These are phyloP conservation scores for Diaporthe batatas DNA, from an alignment of 2,329 filamentous ascomycete species.

Conservation along the genomic window DNA sequence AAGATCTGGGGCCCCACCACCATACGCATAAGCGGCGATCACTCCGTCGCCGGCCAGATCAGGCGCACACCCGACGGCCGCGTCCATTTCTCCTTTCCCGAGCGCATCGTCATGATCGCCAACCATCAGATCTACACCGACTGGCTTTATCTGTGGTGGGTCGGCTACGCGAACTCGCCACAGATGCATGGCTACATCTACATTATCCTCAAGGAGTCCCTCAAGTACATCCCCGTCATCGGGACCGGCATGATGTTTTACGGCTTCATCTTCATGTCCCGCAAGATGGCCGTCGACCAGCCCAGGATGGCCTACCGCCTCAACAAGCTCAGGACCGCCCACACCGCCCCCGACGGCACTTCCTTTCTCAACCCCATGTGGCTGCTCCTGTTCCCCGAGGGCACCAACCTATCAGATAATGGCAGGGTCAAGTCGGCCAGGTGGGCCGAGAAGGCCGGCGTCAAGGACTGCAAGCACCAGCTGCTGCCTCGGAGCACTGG, in stretches of 20 bases:
- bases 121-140: conserved; percentile 95
- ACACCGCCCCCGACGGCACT: conserved; percentile 66
- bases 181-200: conserved; percentile 88
- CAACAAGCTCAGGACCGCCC: conserved; percentile 73
- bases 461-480: conserved; percentile 79
- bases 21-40: conserved; percentile 86
- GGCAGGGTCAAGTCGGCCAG: conserved; percentile 77
- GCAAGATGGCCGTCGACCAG: conserved; percentile 87
- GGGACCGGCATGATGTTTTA: conserved; percentile 88
- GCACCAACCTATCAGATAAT: conserved; percentile 82
- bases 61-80: conserved; percentile 77
- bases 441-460: conserved; percentile 82
- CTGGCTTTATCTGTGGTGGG: conserved; percentile 95
- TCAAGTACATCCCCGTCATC: conserved; percentile 84
- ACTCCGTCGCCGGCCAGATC: conserved; percentile 82
- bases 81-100: conserved; percentile 83
- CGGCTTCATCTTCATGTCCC: conserved; percentile 91
- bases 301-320: conserved; percentile 81
- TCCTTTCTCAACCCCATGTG: conserved; percentile 84
- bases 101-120: conserved; percentile 85
- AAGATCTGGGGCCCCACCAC: conserved; percentile 89
- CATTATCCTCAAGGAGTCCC: conserved; percentile 90
- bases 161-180: conserved; percentile 82
- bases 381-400: conserved; percentile 89
- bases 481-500: conserved; percentile 86